phyloP scores from a whole-genome alignment of 208 protist genomes.

The Acanthamoeba healyi region DNA sequence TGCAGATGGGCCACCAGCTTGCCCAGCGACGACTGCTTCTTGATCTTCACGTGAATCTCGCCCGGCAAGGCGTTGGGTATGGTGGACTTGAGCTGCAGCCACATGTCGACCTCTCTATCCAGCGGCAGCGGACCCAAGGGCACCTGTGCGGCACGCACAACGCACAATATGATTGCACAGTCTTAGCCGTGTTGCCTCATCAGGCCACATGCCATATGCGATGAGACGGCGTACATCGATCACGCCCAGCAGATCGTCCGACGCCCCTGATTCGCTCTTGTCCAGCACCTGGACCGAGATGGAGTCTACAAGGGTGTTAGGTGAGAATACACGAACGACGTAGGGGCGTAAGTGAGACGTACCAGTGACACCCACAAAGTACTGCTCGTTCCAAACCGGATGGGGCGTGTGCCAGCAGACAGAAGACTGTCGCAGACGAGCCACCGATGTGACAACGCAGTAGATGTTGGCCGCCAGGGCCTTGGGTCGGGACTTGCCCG shows the following conservation, averaged over 20 bases:
- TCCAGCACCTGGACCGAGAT: constrained; percentile 5
- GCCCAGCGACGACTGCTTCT: constrained; percentile 38
- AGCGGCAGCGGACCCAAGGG: constrained; percentile 7
- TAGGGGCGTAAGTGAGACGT: neutral
- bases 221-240: neutral
- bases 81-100: constrained; percentile 56
- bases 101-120: constrained; percentile 53
- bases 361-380: constrained; percentile 11
- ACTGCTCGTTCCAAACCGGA: constrained; percentile 33
- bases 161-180: neutral
- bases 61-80: neutral
- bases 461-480: constrained; percentile 13
- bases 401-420: constrained; percentile 36
- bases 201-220: neutral
- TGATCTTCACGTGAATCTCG: constrained; percentile 35
- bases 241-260: constrained; percentile 7
- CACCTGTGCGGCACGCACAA: neutral
- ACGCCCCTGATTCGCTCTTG: neutral
- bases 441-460: neutral
- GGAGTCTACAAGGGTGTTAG: neutral
- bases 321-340: neutral
- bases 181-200: neutral
- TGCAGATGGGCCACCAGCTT: constrained; percentile 5
- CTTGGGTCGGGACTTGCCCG: neutral
- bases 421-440: neutral